Conservation (phyloP, 2,329 filamentous ascomycete species). For the Hymenoscyphus albidus region DNA sequence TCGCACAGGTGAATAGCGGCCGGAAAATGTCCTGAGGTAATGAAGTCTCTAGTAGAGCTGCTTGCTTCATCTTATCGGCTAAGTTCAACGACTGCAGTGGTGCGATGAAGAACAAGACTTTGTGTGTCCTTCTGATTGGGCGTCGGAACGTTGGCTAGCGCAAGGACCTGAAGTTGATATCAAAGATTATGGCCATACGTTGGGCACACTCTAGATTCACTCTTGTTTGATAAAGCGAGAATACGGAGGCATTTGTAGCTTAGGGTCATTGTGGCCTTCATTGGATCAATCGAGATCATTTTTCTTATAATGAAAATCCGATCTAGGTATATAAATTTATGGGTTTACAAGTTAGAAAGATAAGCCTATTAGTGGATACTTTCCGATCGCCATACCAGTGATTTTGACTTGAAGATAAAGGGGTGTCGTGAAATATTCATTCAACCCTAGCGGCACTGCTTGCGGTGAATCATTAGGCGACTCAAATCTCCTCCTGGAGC, state of each 20-base stretch:
- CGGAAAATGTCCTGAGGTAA: background rate
- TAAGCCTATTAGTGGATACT: background rate
- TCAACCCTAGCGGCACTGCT: too few relatives aligned
- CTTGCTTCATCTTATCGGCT: background rate
- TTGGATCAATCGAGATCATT: background rate
- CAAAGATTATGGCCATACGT: background rate
- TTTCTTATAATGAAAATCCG: too few relatives aligned
- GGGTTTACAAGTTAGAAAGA: background rate
- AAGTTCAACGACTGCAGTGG: background rate
- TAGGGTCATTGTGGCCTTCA: background rate
- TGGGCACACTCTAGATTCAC: too few relatives aligned
- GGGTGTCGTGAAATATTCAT: background rate
- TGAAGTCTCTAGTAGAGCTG: background rate
- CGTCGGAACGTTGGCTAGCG: background rate
- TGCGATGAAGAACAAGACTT: background rate
- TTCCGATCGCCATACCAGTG: background rate
- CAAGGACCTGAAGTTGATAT: background rate
- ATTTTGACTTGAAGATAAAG: background rate
- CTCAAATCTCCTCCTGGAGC: background rate
- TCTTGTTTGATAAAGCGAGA: background rate
- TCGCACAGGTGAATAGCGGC: too few relatives aligned
- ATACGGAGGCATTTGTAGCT: background rate
- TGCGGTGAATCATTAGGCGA: background rate
- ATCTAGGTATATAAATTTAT: too few relatives aligned
- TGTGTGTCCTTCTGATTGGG: background rate